Evolutionary conservation across 1,284 basidiomycete species (phyloP), one percentile per base, ranked within the genome.

Genomic region (Heliocybe sulcata): DNA sequence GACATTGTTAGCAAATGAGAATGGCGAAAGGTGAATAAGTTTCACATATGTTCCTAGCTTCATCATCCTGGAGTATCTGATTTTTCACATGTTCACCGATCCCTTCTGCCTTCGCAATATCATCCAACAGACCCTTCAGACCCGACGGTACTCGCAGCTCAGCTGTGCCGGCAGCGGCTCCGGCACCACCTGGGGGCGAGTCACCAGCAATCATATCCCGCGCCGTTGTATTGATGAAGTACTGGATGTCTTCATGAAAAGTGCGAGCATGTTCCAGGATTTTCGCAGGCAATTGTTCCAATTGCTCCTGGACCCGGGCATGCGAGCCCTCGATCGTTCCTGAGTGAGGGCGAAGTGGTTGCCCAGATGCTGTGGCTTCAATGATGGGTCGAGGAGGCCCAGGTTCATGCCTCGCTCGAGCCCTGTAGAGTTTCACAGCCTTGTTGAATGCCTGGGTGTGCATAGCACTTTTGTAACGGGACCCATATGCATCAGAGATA

Each of bases 401-500:
- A 58, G 57, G 16, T 47, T 57, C 35, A 61, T 56, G 51, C 56
- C 58, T 60, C 42, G 59, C 54, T 33, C 61, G 64, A 57, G 64
- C 55, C 60, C 66, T 72, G 60, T 81, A 82, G 49, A 68, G 71
- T 57, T 71, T 73, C 22, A 82, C 72, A 1, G 75, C 76, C n/a
- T 67, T 71, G 23, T 74, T 72, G 59, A 84, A 79, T 1, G 72
- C 64, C 12, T 69, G 69, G 0, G 75, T 74, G 50, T 76, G 74
- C 16, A 83, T 62, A 0, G 74, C 75, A 2, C 63, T 71, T 62
- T 82, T 78, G 65, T 85, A 85, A 19, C 75, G 71, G 8, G 72
- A 73, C 0, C 77, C 75, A 56, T 80, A 84, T 0, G 77, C 82
- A 59, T 90, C 88, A 11, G 81, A 76, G 20, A 90, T 63, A 26